A percentile compares a stretch with the other conserved stretches of the same genome.
These are phyloP conservation scores for Jatropha curcas DNA, from an alignment of 345 rosid species.

Conservation along the genomic window DNA sequence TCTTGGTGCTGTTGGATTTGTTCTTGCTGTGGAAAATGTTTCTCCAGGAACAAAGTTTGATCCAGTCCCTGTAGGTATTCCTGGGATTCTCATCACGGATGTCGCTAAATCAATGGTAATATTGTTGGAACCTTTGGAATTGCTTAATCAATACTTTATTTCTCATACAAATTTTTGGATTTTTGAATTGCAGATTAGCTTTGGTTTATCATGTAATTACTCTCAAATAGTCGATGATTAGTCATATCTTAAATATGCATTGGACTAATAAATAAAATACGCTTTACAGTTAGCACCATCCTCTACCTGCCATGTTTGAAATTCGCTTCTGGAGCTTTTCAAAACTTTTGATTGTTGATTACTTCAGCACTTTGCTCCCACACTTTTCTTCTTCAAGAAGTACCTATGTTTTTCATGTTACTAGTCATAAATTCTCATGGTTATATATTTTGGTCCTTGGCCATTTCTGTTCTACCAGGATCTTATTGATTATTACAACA, in stretches of 20 bases:
- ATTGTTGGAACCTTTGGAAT: background rate
- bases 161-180: background rate
- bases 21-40: conserved; percentile 94
- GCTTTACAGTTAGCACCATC: background rate
- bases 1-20: conserved; percentile 96
- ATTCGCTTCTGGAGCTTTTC: background rate
- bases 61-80: conserved; percentile 85
- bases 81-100: conserved; percentile 89
- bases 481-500: conserved; percentile 89
- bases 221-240: background rate
- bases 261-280: background rate
- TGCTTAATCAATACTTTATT: background rate
- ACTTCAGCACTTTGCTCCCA: background rate
- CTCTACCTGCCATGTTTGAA: background rate
- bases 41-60: conserved; percentile 96
- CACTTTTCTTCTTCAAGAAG: background rate
- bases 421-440: conserved; percentile 18
- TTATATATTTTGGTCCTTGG: conserved; percentile 13
- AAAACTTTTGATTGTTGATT: background rate
- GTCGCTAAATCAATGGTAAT: conserved; percentile 80
- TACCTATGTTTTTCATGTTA: background rate
- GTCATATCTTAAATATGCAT: background rate
- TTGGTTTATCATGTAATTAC: background rate
- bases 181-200: background rate
- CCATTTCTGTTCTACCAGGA: conserved; percentile 46